phyloP scores from a whole-genome alignment of 768 basidiomycete genomes.

The Russula vinacea region DNA sequence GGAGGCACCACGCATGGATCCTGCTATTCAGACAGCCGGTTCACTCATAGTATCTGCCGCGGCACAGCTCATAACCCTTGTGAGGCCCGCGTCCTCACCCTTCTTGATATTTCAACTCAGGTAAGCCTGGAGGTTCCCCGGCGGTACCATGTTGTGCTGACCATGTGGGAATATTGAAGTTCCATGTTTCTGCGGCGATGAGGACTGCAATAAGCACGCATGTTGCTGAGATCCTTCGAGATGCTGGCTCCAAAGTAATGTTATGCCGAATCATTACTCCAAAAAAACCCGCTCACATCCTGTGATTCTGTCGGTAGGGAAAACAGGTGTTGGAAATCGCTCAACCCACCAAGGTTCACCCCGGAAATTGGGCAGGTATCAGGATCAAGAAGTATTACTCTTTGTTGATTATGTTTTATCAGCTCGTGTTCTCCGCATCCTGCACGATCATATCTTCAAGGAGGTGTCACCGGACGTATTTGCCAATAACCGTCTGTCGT shows the following conservation, averaged over 20 bases:
- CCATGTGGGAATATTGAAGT: not conserved
- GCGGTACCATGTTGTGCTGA: no score
- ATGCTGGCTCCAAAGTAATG: constrained; percentile 23
- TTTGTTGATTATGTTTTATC: not conserved
- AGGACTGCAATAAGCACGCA: not conserved
- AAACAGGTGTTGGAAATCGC: constrained; percentile 42
- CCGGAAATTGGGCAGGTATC: constrained; percentile 23
- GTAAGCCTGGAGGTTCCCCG: not conserved
- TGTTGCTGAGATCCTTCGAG: constrained; percentile 27
- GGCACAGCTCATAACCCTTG: constrained; percentile 7
- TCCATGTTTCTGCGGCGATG: constrained; percentile 1
- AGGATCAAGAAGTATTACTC: no score
- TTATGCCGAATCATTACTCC: no score
- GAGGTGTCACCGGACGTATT: constrained; percentile 35
- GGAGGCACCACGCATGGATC: constrained; percentile 4
- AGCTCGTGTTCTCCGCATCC: constrained; percentile 35
- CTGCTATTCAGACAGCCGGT: constrained; percentile 7
- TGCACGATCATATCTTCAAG: constrained; percentile 35
- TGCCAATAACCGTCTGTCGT: constrained; percentile 33
- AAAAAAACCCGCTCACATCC: not conserved
- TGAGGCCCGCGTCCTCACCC: constrained; percentile 11
- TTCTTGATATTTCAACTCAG: constrained; percentile 10
- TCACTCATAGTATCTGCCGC: constrained; percentile 13
- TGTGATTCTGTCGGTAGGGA: constrained; percentile 33
- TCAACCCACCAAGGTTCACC: constrained; percentile 35